Base-by-base conservation (phyloP, 1,284 basidiomycete species). In the Melanopsichium pennsylvanicum region DNA sequence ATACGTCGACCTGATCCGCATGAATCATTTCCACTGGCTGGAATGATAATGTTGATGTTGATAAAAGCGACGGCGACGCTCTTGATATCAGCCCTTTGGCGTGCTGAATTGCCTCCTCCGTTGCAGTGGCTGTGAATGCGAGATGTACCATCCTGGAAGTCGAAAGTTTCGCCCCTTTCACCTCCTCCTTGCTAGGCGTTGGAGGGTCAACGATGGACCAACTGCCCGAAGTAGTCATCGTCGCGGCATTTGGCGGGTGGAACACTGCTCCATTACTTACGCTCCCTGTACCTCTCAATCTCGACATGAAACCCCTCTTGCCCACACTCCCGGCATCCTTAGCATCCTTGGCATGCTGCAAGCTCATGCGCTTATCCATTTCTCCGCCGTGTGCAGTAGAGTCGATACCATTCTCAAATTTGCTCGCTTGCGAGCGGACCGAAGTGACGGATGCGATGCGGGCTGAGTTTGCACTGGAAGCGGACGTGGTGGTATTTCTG, bases 251-350 rank as follows among this genome's bases (percentile, higher is more conserved):
- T 16, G 31, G 16, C 23, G 52, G 22, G 18, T 32, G 19, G 23
- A 62, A 62, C 5, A 34, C 59, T 9, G 26, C 25, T 12, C 57
- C 36, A 16, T 47, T 40, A 12, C 42, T 50, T 0, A 69, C 42
- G 19, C 59, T 62, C 1, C 45, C 59, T 2, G 51, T 39, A 3
- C 38, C 55, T 29, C 66, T 37, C 16, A 69, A 31, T 4, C 51
- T 34, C 3, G 66, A 69, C 50, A 69, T 62, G 47, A 69, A 63
- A 5, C 66, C 54, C 18, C 42, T 46, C 22, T 41, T 44, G 16
- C 50, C 59, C 11, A 27, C 36, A 22, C 37, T 55, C 8, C 32
- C 52, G 12, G n/a, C n/a, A n/a, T n/a, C n/a, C n/a, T n/a, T n/a
- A n/a, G n/a, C n/a, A n/a, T n/a, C n/a, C n/a, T 32, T 37, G 25